Conservation (phyloP, 164 flowering plant species). For the Buxus sempervirens region DNA sequence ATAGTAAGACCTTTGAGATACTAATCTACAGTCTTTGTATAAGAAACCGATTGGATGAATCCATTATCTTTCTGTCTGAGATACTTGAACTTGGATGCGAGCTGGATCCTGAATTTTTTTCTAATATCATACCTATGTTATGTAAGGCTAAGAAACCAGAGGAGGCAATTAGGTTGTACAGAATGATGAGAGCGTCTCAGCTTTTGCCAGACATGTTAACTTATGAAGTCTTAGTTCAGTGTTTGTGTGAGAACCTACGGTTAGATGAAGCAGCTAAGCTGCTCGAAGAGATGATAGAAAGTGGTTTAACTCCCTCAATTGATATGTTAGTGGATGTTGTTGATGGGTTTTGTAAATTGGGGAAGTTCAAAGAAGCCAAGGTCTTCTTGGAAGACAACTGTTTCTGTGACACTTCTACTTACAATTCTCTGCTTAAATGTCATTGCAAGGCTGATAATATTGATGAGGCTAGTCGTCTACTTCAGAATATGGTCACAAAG, state of each 20-base stretch:
- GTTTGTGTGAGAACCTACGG: conserved; percentile 38
- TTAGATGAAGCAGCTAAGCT: conserved; percentile 43
- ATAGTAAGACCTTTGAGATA: conserved; percentile 53
- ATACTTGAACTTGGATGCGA: conserved; percentile 35
- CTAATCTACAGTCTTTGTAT: conserved; percentile 40
- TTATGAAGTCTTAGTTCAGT: conserved; percentile 35
- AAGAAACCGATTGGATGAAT: conserved; percentile 36
- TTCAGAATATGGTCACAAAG: conserved; percentile 43
- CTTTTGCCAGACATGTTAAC: conserved; percentile 30
- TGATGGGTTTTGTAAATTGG: conserved; percentile 37
- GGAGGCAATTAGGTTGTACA: conserved; percentile 37
- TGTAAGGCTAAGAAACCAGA: conserved; percentile 35
- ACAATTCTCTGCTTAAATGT: conserved; percentile 55
- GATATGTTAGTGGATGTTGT: conserved; percentile 36
- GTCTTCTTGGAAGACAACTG: conserved; percentile 43
- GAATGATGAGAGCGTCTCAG: conserved; percentile 44
- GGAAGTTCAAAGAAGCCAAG: conserved; percentile 33
- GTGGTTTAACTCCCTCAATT: conserved; percentile 21
- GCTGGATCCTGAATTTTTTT: conserved; percentile 33
- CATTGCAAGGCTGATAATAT: conserved; percentile 41
- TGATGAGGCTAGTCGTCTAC: conserved; percentile 26
- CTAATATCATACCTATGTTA: conserved; percentile 39
- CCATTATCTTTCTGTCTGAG: conserved; percentile 34
- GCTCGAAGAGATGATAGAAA: conserved; percentile 37
- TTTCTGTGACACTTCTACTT: conserved; percentile 25